Evolutionary conservation across 805 yeast species (phyloP).

Genomic region (Starmerella bombicola): DNA sequence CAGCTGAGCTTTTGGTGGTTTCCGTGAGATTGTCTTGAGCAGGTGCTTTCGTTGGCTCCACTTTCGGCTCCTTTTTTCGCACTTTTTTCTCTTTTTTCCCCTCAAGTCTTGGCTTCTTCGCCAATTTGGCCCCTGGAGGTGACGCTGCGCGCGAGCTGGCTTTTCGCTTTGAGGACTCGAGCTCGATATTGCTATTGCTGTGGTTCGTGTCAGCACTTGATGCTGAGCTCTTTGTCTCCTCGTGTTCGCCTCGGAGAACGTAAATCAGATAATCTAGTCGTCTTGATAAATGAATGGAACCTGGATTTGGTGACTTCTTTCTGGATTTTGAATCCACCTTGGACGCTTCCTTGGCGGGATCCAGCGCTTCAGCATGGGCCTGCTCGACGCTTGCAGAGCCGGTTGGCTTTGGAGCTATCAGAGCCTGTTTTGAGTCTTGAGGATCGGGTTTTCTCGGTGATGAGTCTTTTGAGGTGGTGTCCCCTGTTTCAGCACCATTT

Average conservation of each 20-base stretch:
- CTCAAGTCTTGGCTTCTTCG: conserved; percentile 14
- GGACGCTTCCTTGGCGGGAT: conserved; percentile 2
- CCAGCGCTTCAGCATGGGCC: neutral
- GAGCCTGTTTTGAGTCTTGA: conserved; percentile 12
- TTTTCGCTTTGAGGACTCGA: conserved; percentile 13
- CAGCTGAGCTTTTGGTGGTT: conserved; percentile 10
- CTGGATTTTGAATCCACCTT: conserved; percentile 9
- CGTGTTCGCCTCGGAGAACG: conserved; percentile 49
- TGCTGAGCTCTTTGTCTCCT: conserved; percentile 1
- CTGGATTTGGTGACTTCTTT: conserved; percentile 42
- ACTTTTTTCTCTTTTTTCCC: conserved; percentile 7
- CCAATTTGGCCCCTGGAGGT: conserved; percentile 11
- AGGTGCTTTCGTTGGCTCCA: conserved; percentile 3
- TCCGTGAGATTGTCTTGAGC: conserved; percentile 8
- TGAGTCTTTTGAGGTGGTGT: neutral
- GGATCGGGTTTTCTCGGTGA: neutral
- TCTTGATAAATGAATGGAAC: conserved; percentile 82
- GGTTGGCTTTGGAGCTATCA: conserved; percentile 2
- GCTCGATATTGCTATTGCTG: conserved; percentile 12
- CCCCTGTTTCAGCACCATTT: neutral
- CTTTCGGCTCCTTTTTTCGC: conserved; percentile 19
- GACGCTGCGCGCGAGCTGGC: conserved; percentile 11
- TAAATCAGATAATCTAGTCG: conserved; percentile 76
- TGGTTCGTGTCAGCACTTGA: neutral
- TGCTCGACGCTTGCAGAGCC: neutral